These are phyloP conservation scores for Heliophila coronopifolia DNA, from an alignment of 441 rosid species.

Conservation along the genomic window DNA sequence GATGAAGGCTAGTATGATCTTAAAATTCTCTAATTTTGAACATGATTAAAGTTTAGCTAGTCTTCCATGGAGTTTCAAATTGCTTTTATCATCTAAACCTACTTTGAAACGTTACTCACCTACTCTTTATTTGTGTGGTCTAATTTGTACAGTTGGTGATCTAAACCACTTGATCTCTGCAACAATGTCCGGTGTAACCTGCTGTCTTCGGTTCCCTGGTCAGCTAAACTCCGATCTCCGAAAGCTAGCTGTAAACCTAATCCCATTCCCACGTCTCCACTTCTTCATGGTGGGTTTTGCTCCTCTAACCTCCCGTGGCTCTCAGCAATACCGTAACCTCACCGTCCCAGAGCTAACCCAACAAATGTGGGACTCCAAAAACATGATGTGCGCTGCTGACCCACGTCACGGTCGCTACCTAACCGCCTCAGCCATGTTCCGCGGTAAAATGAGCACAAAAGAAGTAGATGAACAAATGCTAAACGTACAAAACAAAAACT, in stretches of 20 bases:
- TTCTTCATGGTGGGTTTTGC: conserved; percentile 84
- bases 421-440: conserved; percentile 77
- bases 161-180: conserved; percentile 73
- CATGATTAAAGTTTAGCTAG: background rate
- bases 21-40: background rate
- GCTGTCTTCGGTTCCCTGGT: conserved; percentile 78
- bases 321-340: conserved; percentile 67
- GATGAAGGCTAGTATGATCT: background rate
- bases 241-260: conserved; percentile 68
- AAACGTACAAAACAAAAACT: conserved; percentile 75
- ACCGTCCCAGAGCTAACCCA: conserved; percentile 75
- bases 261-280: conserved; percentile 81
- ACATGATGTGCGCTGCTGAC: conserved; percentile 80
- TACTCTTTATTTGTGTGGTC: background rate
- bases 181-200: conserved; percentile 88
- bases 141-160: conserved; percentile 52
- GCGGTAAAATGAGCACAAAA: conserved; percentile 76
- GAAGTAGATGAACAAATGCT: conserved; percentile 81
- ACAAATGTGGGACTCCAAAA: conserved; percentile 83
- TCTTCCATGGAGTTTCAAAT: background rate
- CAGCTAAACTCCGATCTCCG: conserved; percentile 75
- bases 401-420: conserved; percentile 67
- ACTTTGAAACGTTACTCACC: background rate
- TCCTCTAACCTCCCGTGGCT: conserved; percentile 77
- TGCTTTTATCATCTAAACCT: background rate